These are phyloP conservation scores for Fragaria ananassa DNA, from an alignment of 306 rosid genomes.

Conservation along the genomic window DNA sequence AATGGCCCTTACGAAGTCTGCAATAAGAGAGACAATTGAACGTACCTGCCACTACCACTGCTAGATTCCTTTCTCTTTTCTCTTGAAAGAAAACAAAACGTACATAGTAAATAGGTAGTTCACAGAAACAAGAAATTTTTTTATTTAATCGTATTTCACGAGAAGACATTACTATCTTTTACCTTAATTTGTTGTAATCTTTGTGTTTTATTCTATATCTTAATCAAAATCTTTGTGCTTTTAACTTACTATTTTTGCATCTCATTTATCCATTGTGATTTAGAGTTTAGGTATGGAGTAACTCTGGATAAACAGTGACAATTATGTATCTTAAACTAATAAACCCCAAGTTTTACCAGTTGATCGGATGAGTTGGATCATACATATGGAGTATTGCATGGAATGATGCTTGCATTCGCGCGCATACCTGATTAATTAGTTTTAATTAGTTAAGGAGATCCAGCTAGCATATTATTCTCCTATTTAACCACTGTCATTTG, in stretches of 20 bases:
- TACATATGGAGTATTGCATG: neutral
- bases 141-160: neutral
- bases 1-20: slow-evolving; percentile 35
- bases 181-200: neutral
- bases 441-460: neutral
- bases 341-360: too few species aligned
- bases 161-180: neutral
- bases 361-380: neutral
- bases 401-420: neutral
- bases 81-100: neutral
- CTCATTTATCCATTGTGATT: neutral
- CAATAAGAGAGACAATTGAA: slow-evolving; percentile 25
- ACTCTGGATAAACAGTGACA: neutral
- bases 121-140: neutral
- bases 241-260: neutral
- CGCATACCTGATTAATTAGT: neutral
- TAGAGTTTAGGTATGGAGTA: neutral
- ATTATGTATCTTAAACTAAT: too few species aligned
- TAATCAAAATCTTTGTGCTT: neutral
- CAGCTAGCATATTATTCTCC: neutral
- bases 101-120: neutral
- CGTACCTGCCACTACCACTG: slow-evolving; percentile 22
- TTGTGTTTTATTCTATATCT: neutral
- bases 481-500: neutral
- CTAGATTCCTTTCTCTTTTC: slow-evolving; percentile 14